phyloP scores from a whole-genome alignment of 179 eudicot species.

The Corrigiola litoralis region DNA sequence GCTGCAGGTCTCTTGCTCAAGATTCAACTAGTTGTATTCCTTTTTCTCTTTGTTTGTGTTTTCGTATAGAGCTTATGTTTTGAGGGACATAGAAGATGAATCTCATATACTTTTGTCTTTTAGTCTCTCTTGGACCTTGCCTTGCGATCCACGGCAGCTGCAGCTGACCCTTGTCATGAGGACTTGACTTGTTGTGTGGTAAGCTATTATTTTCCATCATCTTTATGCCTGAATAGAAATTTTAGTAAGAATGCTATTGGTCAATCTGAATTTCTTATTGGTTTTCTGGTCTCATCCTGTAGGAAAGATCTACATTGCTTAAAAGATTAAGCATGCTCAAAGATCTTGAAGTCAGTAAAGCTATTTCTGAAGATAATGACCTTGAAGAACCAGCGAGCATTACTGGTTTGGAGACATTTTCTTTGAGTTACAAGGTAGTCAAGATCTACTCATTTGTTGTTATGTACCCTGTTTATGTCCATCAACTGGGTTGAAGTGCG shows the following conservation, averaged over 20 bases:
- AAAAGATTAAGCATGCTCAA: conserved; percentile 73
- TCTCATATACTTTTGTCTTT: conserved; percentile 17
- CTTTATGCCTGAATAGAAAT: neutral
- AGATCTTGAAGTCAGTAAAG: conserved; percentile 70
- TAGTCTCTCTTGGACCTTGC: conserved; percentile 98
- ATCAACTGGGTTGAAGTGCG: neutral
- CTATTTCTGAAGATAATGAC: conserved; percentile 42
- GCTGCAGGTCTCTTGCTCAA: conserved; percentile 84
- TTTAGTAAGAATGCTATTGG: neutral
- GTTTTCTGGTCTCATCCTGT: conserved; percentile 22
- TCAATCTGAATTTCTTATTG: conserved; percentile 6
- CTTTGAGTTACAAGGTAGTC: conserved; percentile 85
- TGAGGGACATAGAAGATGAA: neutral
- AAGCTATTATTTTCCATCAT: conserved; percentile 24
- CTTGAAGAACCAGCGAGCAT: conserved; percentile 77
- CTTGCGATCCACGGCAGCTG: conserved; percentile 93
- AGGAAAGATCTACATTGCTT: conserved; percentile 80
- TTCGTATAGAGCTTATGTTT: neutral
- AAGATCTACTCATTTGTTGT: conserved; percentile 1
- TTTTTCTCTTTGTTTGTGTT: neutral
- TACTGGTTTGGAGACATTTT: conserved; percentile 87
- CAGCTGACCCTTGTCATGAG: conserved; percentile 94
- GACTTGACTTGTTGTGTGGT: conserved; percentile 93
- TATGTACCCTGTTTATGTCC: neutral
- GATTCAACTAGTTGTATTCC: conserved; percentile 1